Evolutionary conservation across 805 yeast genomes (phyloP).

Genomic region (Nakazawaea pomicola): DNA sequence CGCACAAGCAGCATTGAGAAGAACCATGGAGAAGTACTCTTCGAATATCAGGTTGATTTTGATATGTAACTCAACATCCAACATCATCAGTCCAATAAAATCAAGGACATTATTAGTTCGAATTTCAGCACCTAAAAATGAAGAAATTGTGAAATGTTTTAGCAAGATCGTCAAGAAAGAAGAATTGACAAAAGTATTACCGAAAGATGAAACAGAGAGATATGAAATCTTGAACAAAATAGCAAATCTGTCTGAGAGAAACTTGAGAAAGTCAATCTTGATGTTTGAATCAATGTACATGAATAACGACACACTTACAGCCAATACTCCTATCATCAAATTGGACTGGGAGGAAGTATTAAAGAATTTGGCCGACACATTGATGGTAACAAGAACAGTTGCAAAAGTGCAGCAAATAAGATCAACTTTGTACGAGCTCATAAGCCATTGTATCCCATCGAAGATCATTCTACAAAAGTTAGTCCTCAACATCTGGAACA

Average conservation of each 20-base stretch:
- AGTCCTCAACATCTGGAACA: slow-evolving; percentile 28
- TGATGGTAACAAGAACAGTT: slow-evolving; percentile 61
- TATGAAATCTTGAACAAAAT: slow-evolving; percentile 40
- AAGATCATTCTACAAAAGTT: slow-evolving; percentile 67
- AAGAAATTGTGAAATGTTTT: slow-evolving; percentile 57
- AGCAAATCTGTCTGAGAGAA: slow-evolving; percentile 55
- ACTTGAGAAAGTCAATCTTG: slow-evolving; percentile 71
- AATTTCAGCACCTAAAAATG: slow-evolving; percentile 69
- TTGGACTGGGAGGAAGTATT: slow-evolving; percentile 93
- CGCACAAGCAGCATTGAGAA: slow-evolving; percentile 92
- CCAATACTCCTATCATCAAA: slow-evolving; percentile 48
- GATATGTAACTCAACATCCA: slow-evolving; percentile 85
- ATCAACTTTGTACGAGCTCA: slow-evolving; percentile 70
- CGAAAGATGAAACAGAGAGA: slow-evolving; percentile 30
- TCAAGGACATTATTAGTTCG: slow-evolving; percentile 89
- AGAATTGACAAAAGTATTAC: slow-evolving; percentile 26
- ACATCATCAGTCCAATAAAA: slow-evolving; percentile 88
- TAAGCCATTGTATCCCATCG: slow-evolving; percentile 94
- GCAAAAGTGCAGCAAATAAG: slow-evolving; percentile 55
- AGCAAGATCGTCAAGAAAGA: slow-evolving; percentile 55
- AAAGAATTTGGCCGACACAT: slow-evolving; percentile 52
- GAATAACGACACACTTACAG: slow-evolving; percentile 52
- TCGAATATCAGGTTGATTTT: slow-evolving; percentile 78
- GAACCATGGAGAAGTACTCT: slow-evolving; percentile 95
- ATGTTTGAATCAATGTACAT: slow-evolving; percentile 78